Evolutionary conservation across 352 stramenopile genomes (phyloP).

Genomic region (Globisporangium splendens): DNA sequence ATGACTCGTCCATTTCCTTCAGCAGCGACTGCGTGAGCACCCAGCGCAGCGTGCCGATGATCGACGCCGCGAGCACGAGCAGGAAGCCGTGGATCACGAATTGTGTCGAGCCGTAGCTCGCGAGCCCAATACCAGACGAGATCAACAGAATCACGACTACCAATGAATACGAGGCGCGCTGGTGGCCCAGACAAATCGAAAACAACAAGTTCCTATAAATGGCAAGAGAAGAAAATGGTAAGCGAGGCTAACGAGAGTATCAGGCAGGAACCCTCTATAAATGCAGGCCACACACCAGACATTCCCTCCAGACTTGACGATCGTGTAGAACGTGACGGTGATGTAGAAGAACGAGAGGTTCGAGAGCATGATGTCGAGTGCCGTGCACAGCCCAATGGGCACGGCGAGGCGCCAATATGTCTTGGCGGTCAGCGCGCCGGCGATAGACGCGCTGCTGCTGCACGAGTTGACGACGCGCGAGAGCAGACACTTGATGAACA

Average conservation of each 20-base stretch:
- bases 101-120: conserved; percentile 70
- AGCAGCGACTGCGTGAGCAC: conserved; percentile 83
- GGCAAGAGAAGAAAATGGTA: not conserved
- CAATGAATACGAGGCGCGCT: conserved; percentile 51
- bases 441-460: conserved; percentile 19
- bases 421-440: conserved; percentile 21
- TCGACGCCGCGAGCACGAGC: conserved; percentile 62
- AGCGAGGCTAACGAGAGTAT: not conserved
- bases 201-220: conserved; percentile 65
- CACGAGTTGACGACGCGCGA: conserved; percentile 55
- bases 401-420: conserved; percentile 71
- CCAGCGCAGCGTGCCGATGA: conserved; percentile 75
- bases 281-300: conserved; percentile 54
- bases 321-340: conserved; percentile 84
- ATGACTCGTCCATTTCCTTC: conserved; percentile 49
- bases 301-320: conserved; percentile 76
- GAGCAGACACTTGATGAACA: conserved; percentile 71
- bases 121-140: conserved; percentile 63
- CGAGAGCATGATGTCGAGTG: conserved; percentile 81
- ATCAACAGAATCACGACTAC: conserved; percentile 64
- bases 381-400: conserved; percentile 74
- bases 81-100: conserved; percentile 71
- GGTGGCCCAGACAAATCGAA: conserved; percentile 71
- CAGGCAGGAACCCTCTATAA: not conserved
- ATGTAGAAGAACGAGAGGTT: conserved; percentile 87